phyloP scores from a whole-genome alignment of 78 protist genomes.

The Dictyostelium citrinum region DNA sequence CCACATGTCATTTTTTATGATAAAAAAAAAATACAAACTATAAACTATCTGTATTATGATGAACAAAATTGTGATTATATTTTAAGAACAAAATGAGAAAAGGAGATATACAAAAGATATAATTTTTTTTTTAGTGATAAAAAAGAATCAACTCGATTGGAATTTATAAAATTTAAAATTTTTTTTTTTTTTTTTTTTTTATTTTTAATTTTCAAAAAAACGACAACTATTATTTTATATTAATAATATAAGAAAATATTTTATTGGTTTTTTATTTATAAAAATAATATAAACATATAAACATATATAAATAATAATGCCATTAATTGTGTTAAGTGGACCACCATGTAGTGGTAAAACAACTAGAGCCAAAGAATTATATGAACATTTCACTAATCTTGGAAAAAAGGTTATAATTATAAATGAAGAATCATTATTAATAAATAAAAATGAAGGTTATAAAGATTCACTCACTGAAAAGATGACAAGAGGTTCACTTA shows the following conservation, averaged over 20 bases:
- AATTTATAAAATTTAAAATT: background rate
- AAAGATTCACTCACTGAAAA: slow-evolving; percentile 69
- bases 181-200: background rate
- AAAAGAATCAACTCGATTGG: background rate
- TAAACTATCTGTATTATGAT: no score
- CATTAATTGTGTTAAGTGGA: slow-evolving; percentile 63
- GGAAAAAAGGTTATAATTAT: slow-evolving; percentile 67
- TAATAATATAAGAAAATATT: no score
- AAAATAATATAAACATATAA: no score
- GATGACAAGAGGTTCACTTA: slow-evolving; percentile 76
- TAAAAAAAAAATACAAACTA: no score
- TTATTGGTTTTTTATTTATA: no score
- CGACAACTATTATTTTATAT: background rate
- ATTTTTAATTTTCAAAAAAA: background rate
- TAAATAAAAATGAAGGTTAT: slow-evolving; percentile 49
- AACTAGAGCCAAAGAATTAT: slow-evolving; percentile 41
- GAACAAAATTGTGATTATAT: no score
- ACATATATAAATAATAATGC: slow-evolving; percentile 11
- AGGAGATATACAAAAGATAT: no score
- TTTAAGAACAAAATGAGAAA: no score
- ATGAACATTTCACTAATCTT: slow-evolving; percentile 30
- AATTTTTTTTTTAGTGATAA: background rate
- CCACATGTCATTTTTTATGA: background rate
- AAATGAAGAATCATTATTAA: slow-evolving; percentile 45
- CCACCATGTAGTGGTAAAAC: slow-evolving; percentile 70